Conservation (phyloP, 2,329 filamentous ascomycete genomes). For the Apiospora saccharicola region DNA sequence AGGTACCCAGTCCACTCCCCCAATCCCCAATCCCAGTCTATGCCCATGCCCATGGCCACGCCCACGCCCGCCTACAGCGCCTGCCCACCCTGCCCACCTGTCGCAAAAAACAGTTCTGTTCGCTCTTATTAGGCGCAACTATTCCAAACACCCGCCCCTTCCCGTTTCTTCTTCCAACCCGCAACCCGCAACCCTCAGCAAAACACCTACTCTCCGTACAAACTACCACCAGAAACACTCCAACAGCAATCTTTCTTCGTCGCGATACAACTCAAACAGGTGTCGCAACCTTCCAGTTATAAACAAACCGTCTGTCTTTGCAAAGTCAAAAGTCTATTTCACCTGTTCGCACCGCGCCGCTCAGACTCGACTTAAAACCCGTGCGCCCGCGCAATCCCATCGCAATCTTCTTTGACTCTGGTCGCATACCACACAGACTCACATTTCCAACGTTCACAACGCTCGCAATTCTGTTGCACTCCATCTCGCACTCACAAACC, state of each 20-base stretch:
- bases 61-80: conserved; percentile 9
- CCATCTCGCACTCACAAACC: not conserved
- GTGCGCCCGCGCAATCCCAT: conserved; percentile 24
- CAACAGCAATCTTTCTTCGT: not conserved
- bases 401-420: conserved; percentile 22
- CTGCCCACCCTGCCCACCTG: not conserved
- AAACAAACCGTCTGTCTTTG: not conserved
- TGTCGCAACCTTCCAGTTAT: conserved; percentile 21
- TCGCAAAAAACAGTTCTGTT: conserved; percentile 1
- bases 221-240: conserved; percentile 15
- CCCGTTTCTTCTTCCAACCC: conserved; percentile 26
- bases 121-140: conserved; percentile 31
- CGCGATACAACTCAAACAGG: conserved; percentile 1
- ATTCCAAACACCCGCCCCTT: conserved; percentile 28
- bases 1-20: not conserved
- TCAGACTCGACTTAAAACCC: conserved; percentile 17
- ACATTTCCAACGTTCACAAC: not conserved
- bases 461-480: not conserved
- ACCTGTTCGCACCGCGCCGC: conserved; percentile 9
- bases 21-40: not conserved
- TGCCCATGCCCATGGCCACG: not conserved
- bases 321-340: conserved; percentile 6
- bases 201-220: conserved; percentile 1
- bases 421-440: conserved; percentile 21
- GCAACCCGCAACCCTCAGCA: conserved; percentile 26